Base-by-base conservation (phyloP, 352 stramenopile species). In the Pythium apleroticum region DNA sequence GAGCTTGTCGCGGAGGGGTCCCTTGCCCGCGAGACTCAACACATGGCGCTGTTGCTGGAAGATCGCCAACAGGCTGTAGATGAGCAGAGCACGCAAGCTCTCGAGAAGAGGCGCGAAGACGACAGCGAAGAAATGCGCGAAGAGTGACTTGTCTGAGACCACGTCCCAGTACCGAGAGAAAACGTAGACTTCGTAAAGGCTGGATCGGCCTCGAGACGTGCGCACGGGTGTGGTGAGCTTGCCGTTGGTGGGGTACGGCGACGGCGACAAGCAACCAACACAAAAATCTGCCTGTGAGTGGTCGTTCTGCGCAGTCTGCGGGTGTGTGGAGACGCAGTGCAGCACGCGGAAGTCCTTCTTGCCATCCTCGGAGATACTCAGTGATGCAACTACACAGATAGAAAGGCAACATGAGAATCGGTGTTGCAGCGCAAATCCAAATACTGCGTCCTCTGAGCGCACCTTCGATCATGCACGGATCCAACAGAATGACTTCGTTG, bases 141-240 rank as follows among this genome's bases (percentile, higher is more conserved):
- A 46, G 25, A 89, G 65, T 48, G 86, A 88, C 59, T 86, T 84
- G 75, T 95, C 76, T 15, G 86, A 95, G 22, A 85, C 78, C 17
- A 95, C 84, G 48, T 85, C 80, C 83, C 86, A 90, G 56, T 95
- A 93, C 35, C 86, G 84, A 24, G 84, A 91, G 64, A 93, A 93
- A 9, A 93, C 76, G 64, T 95, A 93, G 17, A 92, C 76, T 59
- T 89, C 76, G 30, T 75, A 66, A n/a, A 66, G 25, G 33, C 65
- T 50, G n/a, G 43, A 50, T 17, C 43, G n/a, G 43, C 43, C 43
- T 10, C 43, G 43, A 5, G 43, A 50, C 9, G 43, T 50, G 20
- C 43, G 19, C 43, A 50, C 19, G 6, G 43, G 43, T 24, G 43
- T 50, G 3, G n/a, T 50, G 43, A 50, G 43, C 54, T 65, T 74